Percentiles rank a stretch among this genome's conserved stretches.
Evolutionary conservation across 345 rosid species (phyloP).

Genomic region (Lumnitzera racemosa): DNA sequence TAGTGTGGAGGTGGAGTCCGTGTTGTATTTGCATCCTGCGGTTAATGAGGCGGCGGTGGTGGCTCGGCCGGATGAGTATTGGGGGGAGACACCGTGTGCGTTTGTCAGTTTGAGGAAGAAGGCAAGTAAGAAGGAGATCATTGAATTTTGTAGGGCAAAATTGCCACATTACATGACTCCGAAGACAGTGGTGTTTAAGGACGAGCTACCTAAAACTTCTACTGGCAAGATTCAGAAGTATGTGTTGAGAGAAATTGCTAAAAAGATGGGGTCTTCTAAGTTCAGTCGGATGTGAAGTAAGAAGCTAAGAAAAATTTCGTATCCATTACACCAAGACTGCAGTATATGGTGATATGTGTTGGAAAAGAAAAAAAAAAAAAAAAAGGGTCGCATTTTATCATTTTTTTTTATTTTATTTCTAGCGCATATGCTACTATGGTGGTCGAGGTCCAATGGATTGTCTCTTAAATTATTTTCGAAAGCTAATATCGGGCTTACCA

Average conservation of each 20-base stretch:
- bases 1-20: slow-evolving; percentile 67
- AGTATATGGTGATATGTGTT: too few species aligned
- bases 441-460: too few species aligned
- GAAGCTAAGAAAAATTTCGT: too few species aligned
- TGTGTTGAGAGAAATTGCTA: slow-evolving; percentile 11
- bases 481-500: too few species aligned
- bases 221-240: slow-evolving; percentile 20
- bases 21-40: slow-evolving; percentile 56
- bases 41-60: slow-evolving; percentile 77
- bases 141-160: slow-evolving; percentile 13
- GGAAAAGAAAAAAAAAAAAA: too few species aligned
- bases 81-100: slow-evolving; percentile 94
- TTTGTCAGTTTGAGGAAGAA: slow-evolving; percentile 38
- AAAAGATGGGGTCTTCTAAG: slow-evolving; percentile 11
- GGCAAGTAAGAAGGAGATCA: slow-evolving; percentile 27
- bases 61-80: slow-evolving; percentile 64
- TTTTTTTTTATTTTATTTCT: too few species aligned
- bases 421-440: too few species aligned
- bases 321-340: too few species aligned
- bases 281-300: slow-evolving; percentile 2
- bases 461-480: too few species aligned
- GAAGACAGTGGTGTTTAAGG: slow-evolving; percentile 17
- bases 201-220: slow-evolving; percentile 21
- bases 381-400: too few species aligned
- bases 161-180: slow-evolving; percentile 21